Evolutionary conservation across 2,329 filamentous ascomycete species (phyloP).

Genomic region (Colletotrichum shisoi): DNA sequence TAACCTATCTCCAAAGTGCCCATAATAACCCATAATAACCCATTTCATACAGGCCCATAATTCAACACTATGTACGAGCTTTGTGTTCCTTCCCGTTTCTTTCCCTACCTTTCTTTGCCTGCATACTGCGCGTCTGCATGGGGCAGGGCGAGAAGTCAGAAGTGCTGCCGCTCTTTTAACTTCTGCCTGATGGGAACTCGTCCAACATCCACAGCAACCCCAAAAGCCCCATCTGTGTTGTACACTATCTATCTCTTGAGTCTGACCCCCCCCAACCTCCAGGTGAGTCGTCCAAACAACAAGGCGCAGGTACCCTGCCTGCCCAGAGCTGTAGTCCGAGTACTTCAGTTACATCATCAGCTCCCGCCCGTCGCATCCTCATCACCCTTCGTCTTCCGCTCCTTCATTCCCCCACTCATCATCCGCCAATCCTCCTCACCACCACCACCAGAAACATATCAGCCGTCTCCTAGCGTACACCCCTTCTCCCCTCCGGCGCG

Average conservation of each 20-base stretch:
- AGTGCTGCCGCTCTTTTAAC: slow-evolving; percentile 1
- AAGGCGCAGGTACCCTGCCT: slow-evolving; percentile 31
- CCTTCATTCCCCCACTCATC: not conserved
- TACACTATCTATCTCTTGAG: not conserved
- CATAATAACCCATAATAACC: too few relatives aligned
- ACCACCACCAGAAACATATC: slow-evolving; percentile 17
- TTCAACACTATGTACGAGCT: too few relatives aligned
- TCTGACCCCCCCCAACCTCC: slow-evolving; percentile 32
- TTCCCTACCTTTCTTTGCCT: not conserved
- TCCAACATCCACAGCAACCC: not conserved
- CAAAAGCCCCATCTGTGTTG: slow-evolving; percentile 1
- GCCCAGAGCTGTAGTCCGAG: slow-evolving; percentile 30
- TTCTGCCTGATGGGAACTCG: slow-evolving; percentile 13
- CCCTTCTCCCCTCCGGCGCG: not conserved
- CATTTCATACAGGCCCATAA: too few relatives aligned
- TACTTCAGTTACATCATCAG: slow-evolving; percentile 38
- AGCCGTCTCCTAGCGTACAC: slow-evolving; percentile 4
- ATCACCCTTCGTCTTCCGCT: slow-evolving; percentile 4
- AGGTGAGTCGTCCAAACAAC: slow-evolving; percentile 2
- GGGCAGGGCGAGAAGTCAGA: not conserved
- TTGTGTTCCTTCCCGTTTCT: too few relatives aligned
- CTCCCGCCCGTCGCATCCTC: slow-evolving; percentile 15
- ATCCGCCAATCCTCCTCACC: slow-evolving; percentile 6
- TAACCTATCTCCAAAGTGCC: too few relatives aligned
- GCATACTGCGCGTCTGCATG: not conserved